Evolutionary conservation across 2,329 filamentous ascomycete genomes (phyloP).

Genomic region (Zalaria sp.): DNA sequence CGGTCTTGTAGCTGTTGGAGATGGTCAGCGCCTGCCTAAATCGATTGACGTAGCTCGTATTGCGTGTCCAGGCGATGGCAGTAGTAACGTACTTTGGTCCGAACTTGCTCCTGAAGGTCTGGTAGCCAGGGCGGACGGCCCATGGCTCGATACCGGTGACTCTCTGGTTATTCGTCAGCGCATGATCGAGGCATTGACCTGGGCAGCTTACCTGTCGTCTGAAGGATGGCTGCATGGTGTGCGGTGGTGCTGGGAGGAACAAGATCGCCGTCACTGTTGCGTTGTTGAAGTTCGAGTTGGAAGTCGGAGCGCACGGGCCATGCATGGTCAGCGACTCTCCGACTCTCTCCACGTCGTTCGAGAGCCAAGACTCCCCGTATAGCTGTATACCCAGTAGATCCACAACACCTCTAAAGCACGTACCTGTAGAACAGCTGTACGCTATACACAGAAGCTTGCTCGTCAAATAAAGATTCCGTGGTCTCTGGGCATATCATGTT

Average conservation of each 20-base stretch:
- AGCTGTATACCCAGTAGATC: no score
- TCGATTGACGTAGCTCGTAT: no score
- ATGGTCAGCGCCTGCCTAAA: constrained; percentile 1
- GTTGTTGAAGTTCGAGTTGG: no score
- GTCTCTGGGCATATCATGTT: background rate
- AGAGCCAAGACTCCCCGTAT: no score
- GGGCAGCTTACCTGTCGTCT: constrained; percentile 11
- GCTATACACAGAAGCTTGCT: no score
- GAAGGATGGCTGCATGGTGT: constrained; percentile 16
- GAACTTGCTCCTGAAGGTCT: constrained; percentile 42
- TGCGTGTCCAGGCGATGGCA: background rate
- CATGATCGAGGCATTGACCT: background rate
- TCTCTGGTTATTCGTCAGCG: constrained; percentile 8
- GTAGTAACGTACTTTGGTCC: constrained; percentile 40
- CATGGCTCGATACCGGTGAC: constrained; percentile 17
- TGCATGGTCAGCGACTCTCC: no score
- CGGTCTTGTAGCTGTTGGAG: constrained; percentile 33
- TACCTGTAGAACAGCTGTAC: no score
- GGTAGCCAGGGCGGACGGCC: constrained; percentile 23
- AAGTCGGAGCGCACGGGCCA: no score
- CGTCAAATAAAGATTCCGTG: no score
- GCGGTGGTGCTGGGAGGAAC: background rate
- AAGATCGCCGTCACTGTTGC: background rate
- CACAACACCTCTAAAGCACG: no score
- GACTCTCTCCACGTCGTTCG: no score